These are phyloP conservation scores for Malassezia slooffiae DNA, from an alignment of 1,284 basidiomycete genomes.

Conservation along the genomic window DNA sequence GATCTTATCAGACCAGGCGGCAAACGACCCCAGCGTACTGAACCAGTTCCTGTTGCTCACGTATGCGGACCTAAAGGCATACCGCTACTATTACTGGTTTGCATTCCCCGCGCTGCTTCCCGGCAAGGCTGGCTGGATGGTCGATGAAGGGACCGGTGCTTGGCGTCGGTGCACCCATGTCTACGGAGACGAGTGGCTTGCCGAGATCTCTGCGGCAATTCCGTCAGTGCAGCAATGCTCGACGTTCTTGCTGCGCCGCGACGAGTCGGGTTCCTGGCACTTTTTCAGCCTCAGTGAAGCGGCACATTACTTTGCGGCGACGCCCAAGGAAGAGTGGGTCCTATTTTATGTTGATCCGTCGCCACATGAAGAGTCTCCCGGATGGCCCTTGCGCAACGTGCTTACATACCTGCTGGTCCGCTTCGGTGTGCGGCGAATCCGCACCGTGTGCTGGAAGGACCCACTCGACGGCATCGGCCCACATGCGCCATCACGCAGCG, in stretches of 20 bases:
- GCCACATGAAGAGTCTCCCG: conserved; percentile 62
- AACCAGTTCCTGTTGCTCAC: conserved; percentile 77
- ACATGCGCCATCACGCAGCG: too few species aligned
- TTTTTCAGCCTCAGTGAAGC: too few species aligned
- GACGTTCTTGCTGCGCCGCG: too few species aligned
- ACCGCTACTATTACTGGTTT: conserved; percentile 96
- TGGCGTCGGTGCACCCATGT: conserved; percentile 1
- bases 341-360: conserved; percentile 72
- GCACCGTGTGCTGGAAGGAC: conserved; percentile 49
- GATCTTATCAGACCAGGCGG: too few species aligned
- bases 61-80: conserved; percentile 94
- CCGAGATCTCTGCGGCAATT: neutral
- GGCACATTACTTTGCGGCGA: neutral
- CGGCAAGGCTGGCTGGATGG: conserved; percentile 16
- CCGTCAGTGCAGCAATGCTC: neutral
- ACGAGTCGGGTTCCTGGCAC: too few species aligned
- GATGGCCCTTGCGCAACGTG: conserved; percentile 88
- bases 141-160: neutral
- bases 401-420: conserved; percentile 55
- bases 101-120: conserved; percentile 78
- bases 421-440: conserved; percentile 48
- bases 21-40: conserved; percentile 48
- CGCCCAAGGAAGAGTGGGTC: neutral
- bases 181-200: neutral
- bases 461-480: conserved; percentile 11